Base-by-base conservation (phyloP, 495 filamentous ascomycete genomes). In the Hypoxylon lenormandii region DNA sequence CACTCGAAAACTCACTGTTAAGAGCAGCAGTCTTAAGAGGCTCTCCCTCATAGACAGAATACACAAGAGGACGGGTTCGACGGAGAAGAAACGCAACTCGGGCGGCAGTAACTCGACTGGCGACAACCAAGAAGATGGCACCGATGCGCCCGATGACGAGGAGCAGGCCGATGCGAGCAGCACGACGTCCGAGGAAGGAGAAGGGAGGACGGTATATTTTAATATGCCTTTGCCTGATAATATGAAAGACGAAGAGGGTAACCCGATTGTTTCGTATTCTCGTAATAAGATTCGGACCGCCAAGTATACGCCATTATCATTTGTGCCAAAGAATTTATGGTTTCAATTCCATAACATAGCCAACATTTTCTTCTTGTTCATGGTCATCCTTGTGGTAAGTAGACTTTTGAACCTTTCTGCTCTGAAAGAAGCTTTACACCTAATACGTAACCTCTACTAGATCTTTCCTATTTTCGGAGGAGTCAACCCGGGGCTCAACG, bases 321-420 rank as follows among this genome's bases (percentile, higher is more conserved):
- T 99, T 81, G 79, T 98, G n/a, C 96, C 96, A 8, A 97, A 98
- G 80, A 97, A 99, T 77, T 76, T 98, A 57, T 99, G 88, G 85
- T 89, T 95, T 60, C 96, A 99, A 78, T 98, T 99, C 76, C 94
- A 98, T 80, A 98, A 98, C 77, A 92, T 99, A 69, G 96, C 96
- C 55, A 99, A 98, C 78, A 88, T 98, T 38, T 99, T 97, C 79
- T 99, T 99, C 84, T 83, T 98, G 57, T 97, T 97, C 80, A 86
- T 95, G 65, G 94, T 97, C 77, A 94, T 99, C 75, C 87, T 99
- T 58, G 86, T 89, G 67, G 96, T 98, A 89, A 78, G 93, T 85
- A 26, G 15, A 47, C n/a, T n/a, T 21, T 36, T 16, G 54, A 15
- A 54, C 38, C 46, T 21, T 21, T 47, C 21, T 45, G 33, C 6